A percentile compares a stretch with the other conserved stretches of the same genome.
Conservation (phyloP, 2,329 filamentous ascomycete species). For the Arachnomyces sp. region DNA sequence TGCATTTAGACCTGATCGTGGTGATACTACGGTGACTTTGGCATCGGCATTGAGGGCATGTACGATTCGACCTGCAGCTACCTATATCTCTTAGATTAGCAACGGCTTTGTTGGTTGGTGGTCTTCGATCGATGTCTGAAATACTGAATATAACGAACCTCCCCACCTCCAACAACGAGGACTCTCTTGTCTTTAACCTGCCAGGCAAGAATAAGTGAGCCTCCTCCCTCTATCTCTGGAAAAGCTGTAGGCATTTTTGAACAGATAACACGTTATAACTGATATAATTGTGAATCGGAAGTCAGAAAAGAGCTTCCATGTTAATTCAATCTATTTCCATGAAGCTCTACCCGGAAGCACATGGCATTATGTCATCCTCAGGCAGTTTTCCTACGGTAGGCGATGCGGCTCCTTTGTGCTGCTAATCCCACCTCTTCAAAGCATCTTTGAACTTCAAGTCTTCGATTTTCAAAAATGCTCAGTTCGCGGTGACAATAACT, state of each 20-base stretch:
- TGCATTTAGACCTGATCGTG: constrained; percentile 69
- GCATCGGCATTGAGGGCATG: constrained; percentile 94
- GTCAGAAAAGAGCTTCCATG: neutral
- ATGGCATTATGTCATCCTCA: neutral
- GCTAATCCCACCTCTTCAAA: neutral
- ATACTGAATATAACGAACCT: constrained; percentile 52
- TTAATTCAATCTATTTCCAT: neutral
- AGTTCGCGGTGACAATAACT: neutral
- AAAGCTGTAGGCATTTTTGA: constrained; percentile 50
- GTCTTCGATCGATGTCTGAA: constrained; percentile 2
- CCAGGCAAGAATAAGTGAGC: constrained; percentile 92
- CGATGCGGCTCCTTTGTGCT: too few relatives aligned
- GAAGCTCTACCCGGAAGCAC: neutral
- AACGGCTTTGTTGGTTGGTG: neutral
- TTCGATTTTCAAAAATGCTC: neutral
- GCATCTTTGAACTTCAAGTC: too few relatives aligned
- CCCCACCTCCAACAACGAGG: constrained; percentile 88
- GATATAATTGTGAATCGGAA: neutral
- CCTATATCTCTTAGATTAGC: constrained; percentile 59
- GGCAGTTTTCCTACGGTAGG: too few relatives aligned
- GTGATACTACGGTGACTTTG: constrained; percentile 76
- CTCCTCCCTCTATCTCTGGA: constrained; percentile 78
- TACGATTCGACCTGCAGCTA: constrained; percentile 88
- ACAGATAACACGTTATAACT: neutral
- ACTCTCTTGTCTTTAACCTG: constrained; percentile 84